Evolutionary conservation across 352 stramenopile species (phyloP).

Genomic region (Globisporangium carolinianum): DNA sequence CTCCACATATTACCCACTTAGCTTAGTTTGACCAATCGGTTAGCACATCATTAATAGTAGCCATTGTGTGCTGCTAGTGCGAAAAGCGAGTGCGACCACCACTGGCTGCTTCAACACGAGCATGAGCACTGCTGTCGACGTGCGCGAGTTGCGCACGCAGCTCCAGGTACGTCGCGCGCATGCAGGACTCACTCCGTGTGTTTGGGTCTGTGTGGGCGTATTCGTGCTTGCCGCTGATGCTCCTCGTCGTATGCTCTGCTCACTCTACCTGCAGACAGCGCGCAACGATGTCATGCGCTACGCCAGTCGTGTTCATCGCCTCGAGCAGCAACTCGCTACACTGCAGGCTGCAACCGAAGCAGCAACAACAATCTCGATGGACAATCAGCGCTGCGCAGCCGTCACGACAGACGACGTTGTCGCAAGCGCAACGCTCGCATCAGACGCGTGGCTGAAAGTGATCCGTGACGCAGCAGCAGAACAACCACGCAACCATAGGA

Average conservation of each 20-base stretch:
- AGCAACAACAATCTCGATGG: neutral
- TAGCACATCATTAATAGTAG: too few species aligned
- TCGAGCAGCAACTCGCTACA: slow-evolving; percentile 17
- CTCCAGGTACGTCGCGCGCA: slow-evolving; percentile 1
- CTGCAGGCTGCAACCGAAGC: slow-evolving; percentile 5
- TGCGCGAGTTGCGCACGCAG: slow-evolving; percentile 7
- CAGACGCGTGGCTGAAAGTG: neutral
- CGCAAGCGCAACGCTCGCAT: neutral
- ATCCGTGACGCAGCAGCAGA: neutral
- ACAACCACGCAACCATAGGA: neutral
- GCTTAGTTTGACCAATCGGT: too few species aligned
- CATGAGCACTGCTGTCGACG: slow-evolving; percentile 1
- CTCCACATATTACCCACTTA: too few species aligned
- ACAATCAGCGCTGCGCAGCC: neutral
- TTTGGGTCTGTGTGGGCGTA: neutral
- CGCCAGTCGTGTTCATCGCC: slow-evolving; percentile 14
- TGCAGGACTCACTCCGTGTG: neutral
- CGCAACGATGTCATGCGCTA: slow-evolving; percentile 21
- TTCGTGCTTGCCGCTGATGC: neutral
- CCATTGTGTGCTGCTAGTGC: too few species aligned
- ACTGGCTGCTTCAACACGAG: too few species aligned
- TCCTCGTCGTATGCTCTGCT: too few species aligned
- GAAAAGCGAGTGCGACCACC: too few species aligned
- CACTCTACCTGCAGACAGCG: too few species aligned
- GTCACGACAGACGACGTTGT: neutral